Evolutionary conservation across 139 green algal species (phyloP).

Genomic region (Auxenochlorella protothecoides): DNA sequence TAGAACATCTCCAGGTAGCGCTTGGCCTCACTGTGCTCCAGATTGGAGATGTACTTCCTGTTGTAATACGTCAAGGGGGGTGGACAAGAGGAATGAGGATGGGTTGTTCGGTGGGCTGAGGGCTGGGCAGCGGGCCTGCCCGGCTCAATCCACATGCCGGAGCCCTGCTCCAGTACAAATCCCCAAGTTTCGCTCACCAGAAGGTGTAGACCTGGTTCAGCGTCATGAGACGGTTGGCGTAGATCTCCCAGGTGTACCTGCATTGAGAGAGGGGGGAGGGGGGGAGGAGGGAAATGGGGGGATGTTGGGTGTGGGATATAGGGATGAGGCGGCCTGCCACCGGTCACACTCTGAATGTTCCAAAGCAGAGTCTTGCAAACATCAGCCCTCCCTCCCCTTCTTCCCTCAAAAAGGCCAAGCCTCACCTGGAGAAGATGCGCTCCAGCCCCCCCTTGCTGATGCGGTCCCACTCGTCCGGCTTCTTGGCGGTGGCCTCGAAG

Average conservation of each 20-base stretch:
- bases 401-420: too few species aligned
- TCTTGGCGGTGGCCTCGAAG: constrained; percentile 52
- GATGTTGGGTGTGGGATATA: neutral
- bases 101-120: too few species aligned
- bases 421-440: constrained; percentile 21
- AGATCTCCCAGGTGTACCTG: constrained; percentile 67
- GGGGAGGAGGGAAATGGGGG: neutral
- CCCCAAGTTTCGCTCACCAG: constrained; percentile 15
- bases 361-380: too few species aligned
- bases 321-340: neutral
- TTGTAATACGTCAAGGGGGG: constrained; percentile 11
- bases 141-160: too few species aligned
- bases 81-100: too few species aligned
- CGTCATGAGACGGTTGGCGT: constrained; percentile 61
- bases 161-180: neutral
- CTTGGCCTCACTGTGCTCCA: constrained; percentile 57
- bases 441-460: constrained; percentile 31
- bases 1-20: constrained; percentile 73
- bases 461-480: constrained; percentile 33
- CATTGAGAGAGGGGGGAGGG: neutral
- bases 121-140: too few species aligned
- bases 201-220: constrained; percentile 59
- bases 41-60: constrained; percentile 51
- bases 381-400: too few species aligned
- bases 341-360: neutral